These are phyloP conservation scores for Lactarius hengduanensis DNA, from an alignment of 768 basidiomycete genomes.

Conservation along the genomic window DNA sequence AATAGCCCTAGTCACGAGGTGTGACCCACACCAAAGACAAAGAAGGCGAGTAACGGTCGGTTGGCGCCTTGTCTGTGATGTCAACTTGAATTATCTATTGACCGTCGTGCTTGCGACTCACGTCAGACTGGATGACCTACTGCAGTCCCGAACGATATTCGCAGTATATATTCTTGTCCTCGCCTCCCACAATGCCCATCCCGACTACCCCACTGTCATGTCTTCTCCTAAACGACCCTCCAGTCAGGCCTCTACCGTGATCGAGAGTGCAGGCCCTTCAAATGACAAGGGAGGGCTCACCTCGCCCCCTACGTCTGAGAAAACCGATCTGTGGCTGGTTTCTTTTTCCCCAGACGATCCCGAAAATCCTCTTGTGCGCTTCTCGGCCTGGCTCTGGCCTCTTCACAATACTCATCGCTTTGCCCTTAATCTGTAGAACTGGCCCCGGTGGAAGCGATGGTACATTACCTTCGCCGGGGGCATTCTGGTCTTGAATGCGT, in stretches of 20 bases:
- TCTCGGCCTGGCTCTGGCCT: constrained; percentile 11
- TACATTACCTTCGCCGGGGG: constrained; percentile 51
- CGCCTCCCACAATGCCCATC: neutral
- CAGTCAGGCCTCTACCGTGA: constrained; percentile 20
- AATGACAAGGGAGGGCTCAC: neutral
- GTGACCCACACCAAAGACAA: neutral
- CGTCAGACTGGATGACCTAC: constrained; percentile 21
- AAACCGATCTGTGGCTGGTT: constrained; percentile 26
- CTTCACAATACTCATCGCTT: neutral
- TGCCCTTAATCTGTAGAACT: constrained; percentile 43
- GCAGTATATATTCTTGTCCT: neutral
- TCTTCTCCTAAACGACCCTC: constrained; percentile 8
- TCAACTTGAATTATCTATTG: neutral
- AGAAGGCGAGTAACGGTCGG: neutral
- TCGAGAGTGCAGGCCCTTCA: neutral
- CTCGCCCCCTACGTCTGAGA: constrained; percentile 2
- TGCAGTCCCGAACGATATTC: neutral
- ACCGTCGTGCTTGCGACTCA: neutral
- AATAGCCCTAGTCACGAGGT: neutral
- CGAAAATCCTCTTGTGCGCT: constrained; percentile 22
- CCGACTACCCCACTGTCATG: constrained; percentile 8
- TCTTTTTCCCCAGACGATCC: constrained; percentile 20
- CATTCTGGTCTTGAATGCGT: constrained; percentile 56
- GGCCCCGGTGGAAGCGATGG: constrained; percentile 48
- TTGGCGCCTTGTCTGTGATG: neutral